Percentiles rank a stretch among this genome's conserved stretches.
Conservation (phyloP, 2,329 filamentous ascomycete genomes). For the Xylaria sp. region DNA sequence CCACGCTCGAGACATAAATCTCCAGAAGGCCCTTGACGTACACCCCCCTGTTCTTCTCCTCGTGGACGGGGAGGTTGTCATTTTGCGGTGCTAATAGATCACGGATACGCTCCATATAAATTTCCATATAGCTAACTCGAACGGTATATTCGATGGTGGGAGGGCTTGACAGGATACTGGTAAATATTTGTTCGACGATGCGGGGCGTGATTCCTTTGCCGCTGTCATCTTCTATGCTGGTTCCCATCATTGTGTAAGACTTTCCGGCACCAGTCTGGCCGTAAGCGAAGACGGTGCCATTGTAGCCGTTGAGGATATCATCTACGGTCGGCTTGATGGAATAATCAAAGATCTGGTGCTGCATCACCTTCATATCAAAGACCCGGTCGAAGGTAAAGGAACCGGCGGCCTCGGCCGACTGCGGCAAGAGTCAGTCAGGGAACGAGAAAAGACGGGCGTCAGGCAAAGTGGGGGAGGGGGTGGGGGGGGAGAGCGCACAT, state of each 20-base stretch:
- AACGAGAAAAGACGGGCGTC: not conserved
- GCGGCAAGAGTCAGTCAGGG: conserved; percentile 43
- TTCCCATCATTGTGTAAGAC: conserved; percentile 99
- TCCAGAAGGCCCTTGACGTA: conserved; percentile 96
- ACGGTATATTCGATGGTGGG: conserved; percentile 99
- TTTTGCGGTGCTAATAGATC: conserved; percentile 93
- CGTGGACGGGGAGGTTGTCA: conserved; percentile 96
- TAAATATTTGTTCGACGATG: conserved; percentile 97
- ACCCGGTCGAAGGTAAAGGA: conserved; percentile 97
- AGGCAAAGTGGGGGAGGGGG: not conserved
- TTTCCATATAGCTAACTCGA: conserved; percentile 98
- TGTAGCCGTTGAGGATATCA: conserved; percentile 98
- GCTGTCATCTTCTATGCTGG: conserved; percentile 89
- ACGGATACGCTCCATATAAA: conserved; percentile 98
- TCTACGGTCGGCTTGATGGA: conserved; percentile 96
- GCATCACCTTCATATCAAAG: conserved; percentile 91
- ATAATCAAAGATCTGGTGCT: conserved; percentile 96
- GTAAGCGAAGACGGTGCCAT: conserved; percentile 98
- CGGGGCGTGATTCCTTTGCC: conserved; percentile 95
- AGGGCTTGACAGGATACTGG: conserved; percentile 90
- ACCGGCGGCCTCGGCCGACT: conserved; percentile 85
- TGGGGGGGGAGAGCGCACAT: conserved; percentile 66
- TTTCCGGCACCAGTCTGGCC: conserved; percentile 98
- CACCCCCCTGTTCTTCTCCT: conserved; percentile 94
- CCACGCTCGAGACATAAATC: conserved; percentile 94